Evolutionary conservation across 1,139 yeast species (phyloP).

Genomic region (Pneumocystis wakefieldiae): DNA sequence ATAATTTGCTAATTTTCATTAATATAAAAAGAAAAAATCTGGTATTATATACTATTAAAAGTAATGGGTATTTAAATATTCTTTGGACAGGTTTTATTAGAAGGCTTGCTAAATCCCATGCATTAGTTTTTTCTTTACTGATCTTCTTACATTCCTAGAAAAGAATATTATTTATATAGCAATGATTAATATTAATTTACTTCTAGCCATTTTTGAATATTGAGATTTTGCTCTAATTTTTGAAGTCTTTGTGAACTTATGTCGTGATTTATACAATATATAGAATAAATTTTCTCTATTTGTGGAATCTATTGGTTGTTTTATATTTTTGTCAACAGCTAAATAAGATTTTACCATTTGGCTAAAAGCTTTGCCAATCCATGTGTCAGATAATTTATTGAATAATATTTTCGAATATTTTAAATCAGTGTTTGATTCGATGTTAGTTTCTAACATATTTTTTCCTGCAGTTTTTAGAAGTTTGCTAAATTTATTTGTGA

Average conservation of each 20-base stretch:
- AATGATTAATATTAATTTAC: constrained; percentile 5
- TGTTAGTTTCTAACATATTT: not conserved
- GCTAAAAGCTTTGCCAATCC: not conserved
- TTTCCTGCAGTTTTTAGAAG: not conserved
- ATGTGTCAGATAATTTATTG: not conserved
- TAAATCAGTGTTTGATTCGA: not conserved
- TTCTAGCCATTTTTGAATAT: constrained; percentile 22
- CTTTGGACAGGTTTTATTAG: constrained; percentile 32
- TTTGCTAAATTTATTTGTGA: not conserved
- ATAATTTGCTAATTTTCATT: constrained; percentile 9
- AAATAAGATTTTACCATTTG: not conserved
- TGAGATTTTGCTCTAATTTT: constrained; percentile 14
- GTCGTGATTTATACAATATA: constrained; percentile 11
- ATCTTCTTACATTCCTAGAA: constrained; percentile 17
- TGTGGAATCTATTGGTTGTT: constrained; percentile 2
- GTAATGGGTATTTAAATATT: constrained; percentile 28
- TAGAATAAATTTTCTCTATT: constrained; percentile 9
- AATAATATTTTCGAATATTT: not conserved
- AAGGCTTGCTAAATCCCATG: constrained; percentile 30
- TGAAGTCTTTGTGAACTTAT: constrained; percentile 5
- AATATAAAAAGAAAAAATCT: not conserved
- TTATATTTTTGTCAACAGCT: not conserved
- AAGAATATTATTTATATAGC: not conserved
- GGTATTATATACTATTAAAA: constrained; percentile 15
- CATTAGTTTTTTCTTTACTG: constrained; percentile 22